Conservation (phyloP, 106 monocot species). For the Allium fistulosum region DNA sequence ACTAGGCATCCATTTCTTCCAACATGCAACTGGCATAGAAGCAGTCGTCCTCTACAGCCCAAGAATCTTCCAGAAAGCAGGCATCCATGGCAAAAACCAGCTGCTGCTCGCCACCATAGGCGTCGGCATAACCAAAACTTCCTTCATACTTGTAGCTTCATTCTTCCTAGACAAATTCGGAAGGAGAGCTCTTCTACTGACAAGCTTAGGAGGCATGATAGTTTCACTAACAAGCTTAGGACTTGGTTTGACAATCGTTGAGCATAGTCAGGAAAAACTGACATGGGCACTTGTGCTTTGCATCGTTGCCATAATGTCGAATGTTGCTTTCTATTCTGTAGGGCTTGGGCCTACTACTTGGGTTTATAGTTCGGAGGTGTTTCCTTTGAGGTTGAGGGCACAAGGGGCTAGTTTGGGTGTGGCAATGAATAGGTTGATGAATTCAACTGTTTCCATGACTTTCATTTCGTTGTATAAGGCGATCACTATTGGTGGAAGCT, state of each 20-base stretch:
- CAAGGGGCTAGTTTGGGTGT: constrained; percentile 40
- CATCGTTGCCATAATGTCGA: constrained; percentile 10
- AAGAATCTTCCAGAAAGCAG: constrained; percentile 34
- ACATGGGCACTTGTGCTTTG: constrained; percentile 19
- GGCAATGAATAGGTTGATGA: constrained; percentile 40
- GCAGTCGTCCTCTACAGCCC: constrained; percentile 59
- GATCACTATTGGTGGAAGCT: constrained; percentile 46
- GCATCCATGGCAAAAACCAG: constrained; percentile 23
- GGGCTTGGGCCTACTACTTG: constrained; percentile 53
- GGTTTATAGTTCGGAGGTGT: constrained; percentile 66
- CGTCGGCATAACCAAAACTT: constrained; percentile 37
- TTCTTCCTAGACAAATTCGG: constrained; percentile 33
- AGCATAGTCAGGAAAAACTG: neutral
- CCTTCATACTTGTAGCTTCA: constrained; percentile 46
- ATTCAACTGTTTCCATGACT: constrained; percentile 31
- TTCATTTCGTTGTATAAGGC: constrained; percentile 47
- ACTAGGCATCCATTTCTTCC: constrained; percentile 43
- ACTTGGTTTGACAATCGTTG: constrained; percentile 10
- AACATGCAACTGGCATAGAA: constrained; percentile 57
- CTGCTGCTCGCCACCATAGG: constrained; percentile 33
- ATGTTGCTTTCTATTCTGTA: constrained; percentile 29
- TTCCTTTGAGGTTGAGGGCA: constrained; percentile 32
- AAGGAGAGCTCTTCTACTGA: constrained; percentile 25
- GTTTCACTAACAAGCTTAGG: constrained; percentile 14
- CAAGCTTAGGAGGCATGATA: constrained; percentile 30